Evolutionary conservation across 202 grass and related monocot genomes (phyloP).

Genomic region (Cymbopogon flexuosus): DNA sequence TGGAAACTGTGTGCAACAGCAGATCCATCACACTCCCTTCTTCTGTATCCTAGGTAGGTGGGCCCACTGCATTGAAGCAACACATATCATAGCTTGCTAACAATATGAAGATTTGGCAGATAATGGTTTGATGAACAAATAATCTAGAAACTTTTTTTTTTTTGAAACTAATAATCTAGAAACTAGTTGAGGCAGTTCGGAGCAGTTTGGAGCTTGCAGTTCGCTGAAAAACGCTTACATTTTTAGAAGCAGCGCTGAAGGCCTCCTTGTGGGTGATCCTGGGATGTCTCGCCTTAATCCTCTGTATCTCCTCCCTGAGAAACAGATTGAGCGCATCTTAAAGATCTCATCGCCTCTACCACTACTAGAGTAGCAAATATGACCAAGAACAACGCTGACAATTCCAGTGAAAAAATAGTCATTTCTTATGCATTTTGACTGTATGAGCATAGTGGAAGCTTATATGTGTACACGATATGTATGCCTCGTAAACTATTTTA

Average conservation of each 20-base stretch:
- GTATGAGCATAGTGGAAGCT: background rate
- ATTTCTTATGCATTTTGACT: background rate
- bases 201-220: background rate
- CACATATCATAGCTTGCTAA: background rate
- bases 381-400: background rate
- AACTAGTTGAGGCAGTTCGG: background rate
- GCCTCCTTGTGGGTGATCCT: slow-evolving; percentile 69
- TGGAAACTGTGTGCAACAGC: background rate
- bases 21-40: slow-evolving; percentile 35
- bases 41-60: slow-evolving; percentile 65
- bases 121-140: background rate
- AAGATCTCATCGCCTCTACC: background rate
- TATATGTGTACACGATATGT: background rate
- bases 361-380: background rate
- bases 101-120: background rate
- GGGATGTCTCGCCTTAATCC: slow-evolving; percentile 66
- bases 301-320: slow-evolving; percentile 80
- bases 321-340: slow-evolving; percentile 1
- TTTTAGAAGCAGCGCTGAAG: slow-evolving; percentile 78
- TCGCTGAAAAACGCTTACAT: slow-evolving; percentile 38
- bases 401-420: background rate
- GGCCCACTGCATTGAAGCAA: slow-evolving; percentile 58
- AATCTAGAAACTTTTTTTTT: background rate
- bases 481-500: background rate
- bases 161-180: background rate